phyloP scores from a whole-genome alignment of 1,284 basidiomycete species.

The Rhodotorula sp. region DNA sequence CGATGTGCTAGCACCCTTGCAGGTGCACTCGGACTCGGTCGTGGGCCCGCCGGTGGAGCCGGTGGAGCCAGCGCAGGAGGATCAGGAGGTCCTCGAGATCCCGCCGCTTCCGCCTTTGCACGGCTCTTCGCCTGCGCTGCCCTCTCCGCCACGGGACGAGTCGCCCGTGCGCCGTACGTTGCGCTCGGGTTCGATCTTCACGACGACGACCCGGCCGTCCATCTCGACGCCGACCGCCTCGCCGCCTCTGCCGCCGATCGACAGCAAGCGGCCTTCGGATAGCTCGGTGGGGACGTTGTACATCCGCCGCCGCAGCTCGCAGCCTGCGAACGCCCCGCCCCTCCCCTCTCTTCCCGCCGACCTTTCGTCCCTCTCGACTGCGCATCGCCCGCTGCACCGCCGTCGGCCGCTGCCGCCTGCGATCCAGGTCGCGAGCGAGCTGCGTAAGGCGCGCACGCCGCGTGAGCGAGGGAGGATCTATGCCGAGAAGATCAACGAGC shows the following conservation, averaged over 20 bases:
- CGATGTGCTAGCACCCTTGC: too few relatives aligned
- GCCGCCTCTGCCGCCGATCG: neutral
- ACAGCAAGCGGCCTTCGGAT: neutral
- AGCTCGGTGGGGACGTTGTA: neutral
- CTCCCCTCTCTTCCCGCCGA: neutral
- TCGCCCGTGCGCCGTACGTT: neutral
- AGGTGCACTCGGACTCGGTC: too few relatives aligned
- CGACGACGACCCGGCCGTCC: neutral
- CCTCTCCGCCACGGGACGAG: neutral
- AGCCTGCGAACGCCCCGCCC: neutral
- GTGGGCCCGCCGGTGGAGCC: too few relatives aligned
- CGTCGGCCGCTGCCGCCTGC: conserved; percentile 34
- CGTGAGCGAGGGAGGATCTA: conserved; percentile 75
- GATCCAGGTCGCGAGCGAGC: conserved; percentile 53
- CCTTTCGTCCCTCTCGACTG: neutral
- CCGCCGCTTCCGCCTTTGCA: neutral
- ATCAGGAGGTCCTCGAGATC: too few relatives aligned
- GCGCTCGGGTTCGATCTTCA: neutral
- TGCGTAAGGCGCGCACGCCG: conserved; percentile 62
- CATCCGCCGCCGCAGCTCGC: neutral
- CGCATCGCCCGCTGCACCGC: neutral
- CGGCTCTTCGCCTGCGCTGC: neutral
- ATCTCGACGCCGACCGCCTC: neutral
- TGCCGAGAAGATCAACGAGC: conserved; percentile 78
- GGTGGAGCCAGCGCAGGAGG: too few relatives aligned